Percentiles rank a stretch among this genome's conserved stretches.
Evolutionary conservation across 2,329 filamentous ascomycete genomes (phyloP).

Genomic region (Fonsecaea multimorphosa): DNA sequence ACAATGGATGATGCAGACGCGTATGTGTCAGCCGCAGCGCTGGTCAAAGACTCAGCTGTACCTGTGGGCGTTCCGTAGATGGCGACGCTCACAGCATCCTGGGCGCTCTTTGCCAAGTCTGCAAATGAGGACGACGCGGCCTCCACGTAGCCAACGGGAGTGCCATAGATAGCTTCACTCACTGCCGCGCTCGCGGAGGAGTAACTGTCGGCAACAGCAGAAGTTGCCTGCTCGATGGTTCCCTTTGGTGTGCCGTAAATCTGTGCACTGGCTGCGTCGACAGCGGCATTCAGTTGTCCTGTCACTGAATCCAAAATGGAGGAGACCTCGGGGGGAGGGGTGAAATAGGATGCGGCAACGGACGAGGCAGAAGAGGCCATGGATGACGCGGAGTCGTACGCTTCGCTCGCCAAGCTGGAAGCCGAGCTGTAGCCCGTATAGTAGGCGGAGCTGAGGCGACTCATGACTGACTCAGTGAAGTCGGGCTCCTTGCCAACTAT

Average conservation of each 20-base stretch:
- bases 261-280: slow-evolving; percentile 64
- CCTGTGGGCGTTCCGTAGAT: slow-evolving; percentile 63
- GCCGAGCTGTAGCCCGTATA: slow-evolving; percentile 64
- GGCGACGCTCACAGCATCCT: slow-evolving; percentile 61
- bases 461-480: slow-evolving; percentile 81
- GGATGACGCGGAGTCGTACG: slow-evolving; percentile 49
- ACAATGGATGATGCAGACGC: slow-evolving; percentile 55
- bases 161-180: slow-evolving; percentile 63
- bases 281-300: slow-evolving; percentile 63
- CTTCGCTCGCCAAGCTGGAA: slow-evolving; percentile 59
- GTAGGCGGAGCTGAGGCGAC: slow-evolving; percentile 73
- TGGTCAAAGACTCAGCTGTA: slow-evolving; percentile 53
- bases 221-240: slow-evolving; percentile 60
- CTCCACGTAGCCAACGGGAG: slow-evolving; percentile 59
- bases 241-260: slow-evolving; percentile 64
- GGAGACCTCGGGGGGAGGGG: slow-evolving; percentile 64
- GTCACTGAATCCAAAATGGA: slow-evolving; percentile 63
- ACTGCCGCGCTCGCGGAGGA: slow-evolving; percentile 52
- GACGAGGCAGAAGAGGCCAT: slow-evolving; percentile 46
- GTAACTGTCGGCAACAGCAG: slow-evolving; percentile 60
- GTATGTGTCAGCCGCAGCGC: slow-evolving; percentile 51
- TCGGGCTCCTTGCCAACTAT: slow-evolving; percentile 77
- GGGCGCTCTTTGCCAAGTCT: slow-evolving; percentile 61
- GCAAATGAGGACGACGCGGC: slow-evolving; percentile 61
- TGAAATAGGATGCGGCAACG: slow-evolving; percentile 47